Evolutionary conservation across 1,284 basidiomycete genomes (phyloP).

Genomic region (Malassezia japonica): DNA sequence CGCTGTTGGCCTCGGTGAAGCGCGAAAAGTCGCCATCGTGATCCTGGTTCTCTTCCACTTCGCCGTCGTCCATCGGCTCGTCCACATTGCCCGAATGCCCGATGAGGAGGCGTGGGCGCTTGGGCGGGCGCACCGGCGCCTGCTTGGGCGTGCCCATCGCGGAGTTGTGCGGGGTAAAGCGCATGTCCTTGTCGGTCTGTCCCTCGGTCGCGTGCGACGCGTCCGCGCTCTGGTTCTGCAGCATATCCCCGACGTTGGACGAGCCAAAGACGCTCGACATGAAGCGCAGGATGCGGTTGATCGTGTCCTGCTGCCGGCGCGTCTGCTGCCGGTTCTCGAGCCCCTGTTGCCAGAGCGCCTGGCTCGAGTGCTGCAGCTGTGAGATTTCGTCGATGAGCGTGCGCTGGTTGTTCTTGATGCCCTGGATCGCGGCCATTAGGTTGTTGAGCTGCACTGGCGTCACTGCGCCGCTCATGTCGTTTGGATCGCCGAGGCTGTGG

Average conservation of each 20-base stretch:
- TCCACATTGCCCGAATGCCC: constrained; percentile 3
- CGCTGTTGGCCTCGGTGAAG: not conserved
- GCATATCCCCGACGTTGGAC: constrained; percentile 16
- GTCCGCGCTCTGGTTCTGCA: not conserved
- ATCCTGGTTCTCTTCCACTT: too few species aligned
- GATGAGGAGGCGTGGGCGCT: constrained; percentile 13
- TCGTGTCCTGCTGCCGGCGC: constrained; percentile 90
- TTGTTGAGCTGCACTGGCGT: constrained; percentile 32
- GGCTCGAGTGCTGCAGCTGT: constrained; percentile 76
- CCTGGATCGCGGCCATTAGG: constrained; percentile 70
- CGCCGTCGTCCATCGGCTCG: not conserved
- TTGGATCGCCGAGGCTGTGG: constrained; percentile 10
- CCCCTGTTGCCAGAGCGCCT: constrained; percentile 84
- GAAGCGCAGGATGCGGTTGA: constrained; percentile 88
- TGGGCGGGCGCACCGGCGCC: constrained; percentile 6
- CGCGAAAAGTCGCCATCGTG: not conserved
- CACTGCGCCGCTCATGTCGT: constrained; percentile 1
- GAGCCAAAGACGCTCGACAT: constrained; percentile 82
- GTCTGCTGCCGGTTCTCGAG: constrained; percentile 67
- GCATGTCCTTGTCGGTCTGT: not conserved
- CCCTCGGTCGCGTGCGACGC: not conserved
- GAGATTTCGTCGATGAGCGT: constrained; percentile 78
- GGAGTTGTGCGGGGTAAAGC: too few species aligned
- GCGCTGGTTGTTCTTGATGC: constrained; percentile 83
- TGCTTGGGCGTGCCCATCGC: not conserved